A percentile compares a stretch with the other conserved stretches of the same genome.
phyloP scores from a whole-genome alignment of 306 rosid genomes.

The Dalbergia oliveri region DNA sequence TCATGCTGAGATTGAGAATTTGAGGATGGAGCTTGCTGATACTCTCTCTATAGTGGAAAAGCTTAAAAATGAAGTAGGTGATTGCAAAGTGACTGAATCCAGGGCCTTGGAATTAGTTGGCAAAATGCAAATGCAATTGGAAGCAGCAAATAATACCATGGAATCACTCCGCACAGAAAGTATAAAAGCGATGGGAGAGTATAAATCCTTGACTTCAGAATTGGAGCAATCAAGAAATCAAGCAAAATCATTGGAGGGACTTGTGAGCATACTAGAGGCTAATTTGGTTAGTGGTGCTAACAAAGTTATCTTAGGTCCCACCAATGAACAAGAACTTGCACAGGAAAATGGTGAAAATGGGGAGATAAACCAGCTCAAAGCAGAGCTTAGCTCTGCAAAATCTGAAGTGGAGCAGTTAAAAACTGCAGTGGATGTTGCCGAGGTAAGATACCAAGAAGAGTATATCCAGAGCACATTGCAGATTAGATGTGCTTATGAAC shows the following conservation, averaged over 20 bases:
- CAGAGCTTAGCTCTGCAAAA: conserved; percentile 64
- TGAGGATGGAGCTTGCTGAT: conserved; percentile 72
- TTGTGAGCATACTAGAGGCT: conserved; percentile 66
- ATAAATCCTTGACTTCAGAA: conserved; percentile 62
- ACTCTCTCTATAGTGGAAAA: conserved; percentile 67
- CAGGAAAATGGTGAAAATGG: conserved; percentile 51
- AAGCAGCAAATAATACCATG: conserved; percentile 62
- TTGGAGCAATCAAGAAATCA: conserved; percentile 78
- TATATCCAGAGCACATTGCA: conserved; percentile 81
- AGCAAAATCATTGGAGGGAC: conserved; percentile 72
- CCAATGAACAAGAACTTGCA: conserved; percentile 46
- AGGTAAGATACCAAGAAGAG: conserved; percentile 83
- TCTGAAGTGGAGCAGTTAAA: conserved; percentile 68
- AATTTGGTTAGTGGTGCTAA: conserved; percentile 48
- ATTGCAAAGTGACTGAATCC: conserved; percentile 75
- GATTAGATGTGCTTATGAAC: conserved; percentile 79
- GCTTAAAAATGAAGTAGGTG: conserved; percentile 65
- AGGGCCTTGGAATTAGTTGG: conserved; percentile 60
- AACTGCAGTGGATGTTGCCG: conserved; percentile 73
- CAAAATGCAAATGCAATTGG: conserved; percentile 69
- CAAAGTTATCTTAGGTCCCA: conserved; percentile 43
- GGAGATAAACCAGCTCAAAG: conserved; percentile 60
- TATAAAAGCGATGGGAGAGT: conserved; percentile 57
- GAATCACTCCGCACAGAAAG: conserved; percentile 64
- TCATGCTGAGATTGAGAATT: conserved; percentile 65